Percentiles rank a stretch among this genome's conserved stretches.
These are phyloP conservation scores for Leccinum colubrinum DNA, from an alignment of 1,284 basidiomycete genomes.

Conservation along the genomic window DNA sequence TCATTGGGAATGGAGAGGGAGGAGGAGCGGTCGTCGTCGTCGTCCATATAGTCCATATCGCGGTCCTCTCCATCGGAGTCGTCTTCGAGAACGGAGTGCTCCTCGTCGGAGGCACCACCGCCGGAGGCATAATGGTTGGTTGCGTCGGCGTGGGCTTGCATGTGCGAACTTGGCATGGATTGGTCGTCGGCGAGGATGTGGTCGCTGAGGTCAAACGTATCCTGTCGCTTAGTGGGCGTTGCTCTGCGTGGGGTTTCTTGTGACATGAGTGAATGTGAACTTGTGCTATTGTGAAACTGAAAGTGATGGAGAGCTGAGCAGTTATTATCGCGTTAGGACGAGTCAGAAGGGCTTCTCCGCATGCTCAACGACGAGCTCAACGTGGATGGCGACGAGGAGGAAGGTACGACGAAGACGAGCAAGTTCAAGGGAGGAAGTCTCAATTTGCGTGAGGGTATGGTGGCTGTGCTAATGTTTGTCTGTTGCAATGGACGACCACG, in stretches of 20 bases:
- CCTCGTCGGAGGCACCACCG: slow-evolving; percentile 56
- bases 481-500: background rate
- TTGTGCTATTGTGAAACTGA: background rate
- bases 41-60: slow-evolving; percentile 62
- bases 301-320: background rate
- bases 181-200: slow-evolving; percentile 63
- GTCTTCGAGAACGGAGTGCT: slow-evolving; percentile 76
- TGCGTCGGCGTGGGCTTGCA: slow-evolving; percentile 58
- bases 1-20: slow-evolving; percentile 86
- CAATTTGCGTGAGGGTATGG: background rate
- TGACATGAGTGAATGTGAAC: slow-evolving; percentile 22
- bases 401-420: background rate
- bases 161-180: slow-evolving; percentile 40
- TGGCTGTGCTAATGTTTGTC: slow-evolving; percentile 16
- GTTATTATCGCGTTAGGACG: background rate
- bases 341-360: slow-evolving; percentile 8
- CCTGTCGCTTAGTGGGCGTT: slow-evolving; percentile 42
- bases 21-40: slow-evolving; percentile 76
- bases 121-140: slow-evolving; percentile 37
- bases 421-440: background rate
- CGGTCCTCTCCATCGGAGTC: slow-evolving; percentile 69
- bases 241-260: slow-evolving; percentile 24
- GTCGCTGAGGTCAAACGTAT: slow-evolving; percentile 69
- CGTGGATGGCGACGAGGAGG: slow-evolving; percentile 10
- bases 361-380: slow-evolving; percentile 22